Evolutionary conservation across 257 asterid species (phyloP).

Genomic region (Nicotiana tabacum): DNA sequence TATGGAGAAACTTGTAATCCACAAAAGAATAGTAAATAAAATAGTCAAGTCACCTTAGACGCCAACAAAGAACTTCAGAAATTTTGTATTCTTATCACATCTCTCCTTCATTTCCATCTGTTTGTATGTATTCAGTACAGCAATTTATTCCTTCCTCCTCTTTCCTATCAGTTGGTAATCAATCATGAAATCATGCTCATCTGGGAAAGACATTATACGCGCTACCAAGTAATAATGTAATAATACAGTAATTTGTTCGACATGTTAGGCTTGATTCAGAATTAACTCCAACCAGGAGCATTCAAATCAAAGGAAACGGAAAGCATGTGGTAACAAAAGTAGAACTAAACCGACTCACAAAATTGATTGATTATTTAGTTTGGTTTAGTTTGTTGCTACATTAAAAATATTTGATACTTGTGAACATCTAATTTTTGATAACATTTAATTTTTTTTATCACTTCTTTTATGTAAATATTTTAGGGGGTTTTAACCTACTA

Average conservation of each 20-base stretch:
- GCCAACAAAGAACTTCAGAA: no score
- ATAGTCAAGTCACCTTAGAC: neutral
- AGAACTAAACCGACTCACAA: neutral
- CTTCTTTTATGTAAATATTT: no score
- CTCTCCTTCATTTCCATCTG: neutral
- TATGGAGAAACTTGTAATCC: neutral
- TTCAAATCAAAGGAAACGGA: slow-evolving; percentile 23
- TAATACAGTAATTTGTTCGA: no score
- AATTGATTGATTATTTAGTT: neutral
- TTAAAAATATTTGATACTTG: neutral
- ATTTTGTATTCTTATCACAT: neutral
- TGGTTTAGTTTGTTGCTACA: neutral
- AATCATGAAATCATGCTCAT: neutral
- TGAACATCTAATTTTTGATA: no score
- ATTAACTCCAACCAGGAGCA: neutral
- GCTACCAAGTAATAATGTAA: no score
- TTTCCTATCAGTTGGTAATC: neutral
- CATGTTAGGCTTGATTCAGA: slow-evolving; percentile 5
- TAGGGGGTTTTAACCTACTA: no score
- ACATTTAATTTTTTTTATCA: no score
- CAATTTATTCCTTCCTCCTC: neutral
- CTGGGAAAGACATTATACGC: no score
- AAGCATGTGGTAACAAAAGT: neutral
- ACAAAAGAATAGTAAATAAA: neutral
- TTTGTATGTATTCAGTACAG: neutral